Evolutionary conservation across 163 green algal species (phyloP), one percentile per base, ranked within the genome.

Genomic region (Prototheca cutis): DNA sequence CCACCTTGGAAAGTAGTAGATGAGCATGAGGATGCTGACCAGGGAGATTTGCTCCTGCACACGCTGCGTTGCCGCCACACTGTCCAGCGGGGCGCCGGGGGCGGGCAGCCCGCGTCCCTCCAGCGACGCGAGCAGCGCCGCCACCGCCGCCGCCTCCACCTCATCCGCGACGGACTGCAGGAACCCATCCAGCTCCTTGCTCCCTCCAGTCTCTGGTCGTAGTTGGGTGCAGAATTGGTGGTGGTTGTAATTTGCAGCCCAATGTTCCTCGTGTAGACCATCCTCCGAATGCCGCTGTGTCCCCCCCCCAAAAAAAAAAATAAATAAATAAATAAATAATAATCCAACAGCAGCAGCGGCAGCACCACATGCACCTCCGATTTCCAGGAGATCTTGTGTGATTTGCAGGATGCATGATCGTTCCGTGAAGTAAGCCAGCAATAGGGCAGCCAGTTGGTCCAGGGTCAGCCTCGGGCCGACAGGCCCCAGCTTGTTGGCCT

Each of bases 1-100:
- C 0, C 30, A 45, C 28, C 52, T 57, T 2, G 68, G 68, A 47
- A 68, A 48, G 65, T 70, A 76, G 53, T 76, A 76, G 7, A 76
- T 61, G 4, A 76, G 42, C 4, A 55, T 55, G 4, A 76, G 63
- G 27, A 67, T 70, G 39, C 47, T 63, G n/a, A 76, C 51, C 47
- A 76, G 62, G 1, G 42, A 53, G 32, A 28, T 53, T 39, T 68
- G 57, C 67, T 78, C 71, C 6, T 42, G 6, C 0, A 58, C 33
- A 1, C 19, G 45, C 3, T 55, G 32, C 24, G 34, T 3, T 2
- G 30, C 31, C 1, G 27, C 6, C 0, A 48, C 29, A 4, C 53
- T 58, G 0, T 24, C 58, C 19, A 53, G 19, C 4, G 29, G 39
- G 0, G 45, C 54, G 19, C 10, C 34, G 49, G 24, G 47, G n/a